Evolutionary conservation across 176 grass and related monocot genomes (phyloP).

Genomic region (Secale cereale): DNA sequence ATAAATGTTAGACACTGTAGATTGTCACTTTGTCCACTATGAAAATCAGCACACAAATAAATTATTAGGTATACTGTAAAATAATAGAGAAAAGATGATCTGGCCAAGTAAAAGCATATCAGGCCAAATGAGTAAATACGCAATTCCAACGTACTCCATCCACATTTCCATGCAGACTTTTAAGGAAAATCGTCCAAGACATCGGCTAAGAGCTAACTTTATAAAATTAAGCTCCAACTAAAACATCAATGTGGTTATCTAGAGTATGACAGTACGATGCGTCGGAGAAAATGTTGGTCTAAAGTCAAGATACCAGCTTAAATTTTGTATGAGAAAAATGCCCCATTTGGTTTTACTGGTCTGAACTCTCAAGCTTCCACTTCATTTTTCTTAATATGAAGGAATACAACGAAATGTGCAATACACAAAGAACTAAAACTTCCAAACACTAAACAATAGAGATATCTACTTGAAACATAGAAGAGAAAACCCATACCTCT

Average conservation of each 20-base stretch:
- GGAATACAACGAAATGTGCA: not conserved
- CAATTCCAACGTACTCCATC: not conserved
- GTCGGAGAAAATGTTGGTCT: not conserved
- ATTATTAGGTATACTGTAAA: not conserved
- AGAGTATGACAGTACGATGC: not conserved
- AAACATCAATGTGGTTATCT: constrained; percentile 5
- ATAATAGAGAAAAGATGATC: not conserved
- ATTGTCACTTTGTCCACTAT: constrained; percentile 23
- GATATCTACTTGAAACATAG: constrained; percentile 12
- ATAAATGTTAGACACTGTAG: constrained; percentile 35
- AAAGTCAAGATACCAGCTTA: constrained; percentile 2
- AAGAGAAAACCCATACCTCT: constrained; percentile 60
- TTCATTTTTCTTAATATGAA: constrained; percentile 4
- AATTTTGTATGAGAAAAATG: not conserved
- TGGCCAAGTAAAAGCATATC: not conserved
- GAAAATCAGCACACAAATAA: constrained; percentile 17
- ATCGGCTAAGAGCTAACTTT: not conserved
- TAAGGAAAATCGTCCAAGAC: not conserved
- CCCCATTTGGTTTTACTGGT: constrained; percentile 10
- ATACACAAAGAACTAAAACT: constrained; percentile 9
- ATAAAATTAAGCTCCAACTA: constrained; percentile 9
- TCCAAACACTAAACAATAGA: not conserved
- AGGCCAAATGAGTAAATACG: constrained; percentile 1
- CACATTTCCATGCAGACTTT: not conserved
- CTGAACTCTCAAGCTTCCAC: constrained; percentile 12